Conservation (phyloP, 345 rosid genomes). For the Psidium friedrichsthalianum region DNA sequence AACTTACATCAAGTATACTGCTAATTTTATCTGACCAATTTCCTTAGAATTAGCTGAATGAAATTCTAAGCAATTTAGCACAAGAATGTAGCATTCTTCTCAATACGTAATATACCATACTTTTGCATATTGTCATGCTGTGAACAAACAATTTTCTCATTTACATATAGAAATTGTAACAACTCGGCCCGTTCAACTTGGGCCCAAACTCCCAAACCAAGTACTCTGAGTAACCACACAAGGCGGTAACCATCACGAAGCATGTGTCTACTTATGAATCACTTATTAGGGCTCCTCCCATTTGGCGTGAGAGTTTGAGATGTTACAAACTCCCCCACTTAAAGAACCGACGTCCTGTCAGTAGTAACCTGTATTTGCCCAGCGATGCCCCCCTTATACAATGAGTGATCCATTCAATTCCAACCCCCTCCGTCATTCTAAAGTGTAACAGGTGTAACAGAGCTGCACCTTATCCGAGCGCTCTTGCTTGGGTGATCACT, state of each 20-base stretch:
- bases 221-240: background rate
- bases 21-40: background rate
- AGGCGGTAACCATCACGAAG: background rate
- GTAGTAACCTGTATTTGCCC: background rate
- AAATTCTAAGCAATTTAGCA: background rate
- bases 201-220: background rate
- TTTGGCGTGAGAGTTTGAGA: background rate
- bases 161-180: background rate
- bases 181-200: background rate
- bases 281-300: background rate
- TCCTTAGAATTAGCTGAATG: background rate
- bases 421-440: background rate
- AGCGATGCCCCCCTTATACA: background rate
- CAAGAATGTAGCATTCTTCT: background rate
- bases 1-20: background rate
- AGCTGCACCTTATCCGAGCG: background rate
- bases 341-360: background rate
- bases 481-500: background rate
- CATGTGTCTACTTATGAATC: background rate
- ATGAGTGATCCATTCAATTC: background rate
- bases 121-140: background rate
- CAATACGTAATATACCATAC: background rate
- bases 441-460: background rate
- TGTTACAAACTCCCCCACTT: background rate
- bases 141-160: background rate